Evolutionary conservation across 2,329 filamentous ascomycete genomes (phyloP).

Genomic region (Zasmidium angulare): DNA sequence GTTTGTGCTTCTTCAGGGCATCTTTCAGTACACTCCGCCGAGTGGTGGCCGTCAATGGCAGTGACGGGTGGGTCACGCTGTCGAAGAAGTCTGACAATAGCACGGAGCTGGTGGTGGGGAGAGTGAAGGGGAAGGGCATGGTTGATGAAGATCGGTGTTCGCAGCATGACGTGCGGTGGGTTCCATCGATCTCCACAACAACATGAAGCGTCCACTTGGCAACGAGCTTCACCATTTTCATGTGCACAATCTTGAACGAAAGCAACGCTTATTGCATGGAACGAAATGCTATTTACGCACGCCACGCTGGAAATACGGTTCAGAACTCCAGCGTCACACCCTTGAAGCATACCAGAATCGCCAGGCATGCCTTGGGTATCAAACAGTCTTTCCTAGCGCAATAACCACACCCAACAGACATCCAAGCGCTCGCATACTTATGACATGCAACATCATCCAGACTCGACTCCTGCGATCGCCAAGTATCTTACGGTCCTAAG

Average conservation of each 20-base stretch:
- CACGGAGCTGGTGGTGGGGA: slow-evolving; percentile 87
- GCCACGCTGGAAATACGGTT: too few species aligned
- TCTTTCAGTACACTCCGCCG: slow-evolving; percentile 80
- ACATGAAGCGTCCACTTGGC: not conserved
- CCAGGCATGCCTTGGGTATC: slow-evolving; percentile 15
- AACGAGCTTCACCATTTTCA: not conserved
- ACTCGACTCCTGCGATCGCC: not conserved
- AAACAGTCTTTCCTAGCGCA: slow-evolving; percentile 8
- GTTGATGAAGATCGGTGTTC: not conserved
- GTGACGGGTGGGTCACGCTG: slow-evolving; percentile 82
- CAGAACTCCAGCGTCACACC: slow-evolving; percentile 4
- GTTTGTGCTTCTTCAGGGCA: slow-evolving; percentile 84
- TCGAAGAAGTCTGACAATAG: slow-evolving; percentile 75
- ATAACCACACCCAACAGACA: not conserved
- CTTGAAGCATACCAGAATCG: slow-evolving; percentile 2
- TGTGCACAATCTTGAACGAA: not conserved
- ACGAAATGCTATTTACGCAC: not conserved
- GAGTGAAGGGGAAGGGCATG: slow-evolving; percentile 87
- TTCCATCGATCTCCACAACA: not conserved
- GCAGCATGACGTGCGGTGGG: not conserved
- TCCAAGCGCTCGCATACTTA: not conserved
- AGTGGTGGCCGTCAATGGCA: slow-evolving; percentile 79
- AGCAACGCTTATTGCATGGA: not conserved
- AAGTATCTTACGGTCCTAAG: too few species aligned
- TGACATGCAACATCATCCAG: not conserved